Evolutionary conservation across 2,329 filamentous ascomycete species (phyloP).

Genomic region (Neopestalotiopsis sp.): DNA sequence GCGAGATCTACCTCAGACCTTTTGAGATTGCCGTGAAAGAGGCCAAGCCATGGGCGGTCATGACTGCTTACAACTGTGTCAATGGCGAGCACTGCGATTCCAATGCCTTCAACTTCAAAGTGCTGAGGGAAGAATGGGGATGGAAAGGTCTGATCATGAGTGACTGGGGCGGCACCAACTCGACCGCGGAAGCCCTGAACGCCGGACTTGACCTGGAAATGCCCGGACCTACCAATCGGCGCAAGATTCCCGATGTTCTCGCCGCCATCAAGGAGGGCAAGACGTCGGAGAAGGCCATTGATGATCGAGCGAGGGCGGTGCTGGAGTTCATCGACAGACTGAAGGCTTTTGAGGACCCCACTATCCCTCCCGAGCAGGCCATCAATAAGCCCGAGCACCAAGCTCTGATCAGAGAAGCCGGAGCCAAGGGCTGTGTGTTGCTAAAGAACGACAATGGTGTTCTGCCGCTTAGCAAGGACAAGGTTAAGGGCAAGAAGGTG

Average conservation of each 20-base stretch:
- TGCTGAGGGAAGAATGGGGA: conserved; percentile 50
- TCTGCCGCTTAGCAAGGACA: conserved; percentile 56
- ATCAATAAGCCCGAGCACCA: conserved; percentile 38
- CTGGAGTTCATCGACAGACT: conserved; percentile 36
- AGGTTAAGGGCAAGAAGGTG: conserved; percentile 35
- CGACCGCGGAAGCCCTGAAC: conserved; percentile 38
- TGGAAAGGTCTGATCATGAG: conserved; percentile 53
- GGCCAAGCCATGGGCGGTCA: conserved; percentile 48
- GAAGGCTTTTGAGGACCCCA: conserved; percentile 26
- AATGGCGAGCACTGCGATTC: conserved; percentile 51
- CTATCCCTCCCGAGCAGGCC: conserved; percentile 34
- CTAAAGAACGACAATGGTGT: conserved; percentile 65
- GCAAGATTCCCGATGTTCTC: conserved; percentile 29
- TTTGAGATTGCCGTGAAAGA: conserved; percentile 51
- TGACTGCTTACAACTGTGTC: conserved; percentile 54
- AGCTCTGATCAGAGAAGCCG: conserved; percentile 55
- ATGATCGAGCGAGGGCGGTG: conserved; percentile 36
- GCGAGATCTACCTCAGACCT: conserved; percentile 43
- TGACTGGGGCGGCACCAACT: conserved; percentile 50
- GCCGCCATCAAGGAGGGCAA: conserved; percentile 29
- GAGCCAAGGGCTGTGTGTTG: conserved; percentile 65
- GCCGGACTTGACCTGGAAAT: conserved; percentile 36
- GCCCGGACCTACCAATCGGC: conserved; percentile 31
- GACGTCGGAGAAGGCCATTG: conserved; percentile 28
- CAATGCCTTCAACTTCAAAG: conserved; percentile 43